These are phyloP conservation scores for Ophioceras dolichostomum DNA, from an alignment of 2,329 filamentous ascomycete genomes.

Conservation along the genomic window DNA sequence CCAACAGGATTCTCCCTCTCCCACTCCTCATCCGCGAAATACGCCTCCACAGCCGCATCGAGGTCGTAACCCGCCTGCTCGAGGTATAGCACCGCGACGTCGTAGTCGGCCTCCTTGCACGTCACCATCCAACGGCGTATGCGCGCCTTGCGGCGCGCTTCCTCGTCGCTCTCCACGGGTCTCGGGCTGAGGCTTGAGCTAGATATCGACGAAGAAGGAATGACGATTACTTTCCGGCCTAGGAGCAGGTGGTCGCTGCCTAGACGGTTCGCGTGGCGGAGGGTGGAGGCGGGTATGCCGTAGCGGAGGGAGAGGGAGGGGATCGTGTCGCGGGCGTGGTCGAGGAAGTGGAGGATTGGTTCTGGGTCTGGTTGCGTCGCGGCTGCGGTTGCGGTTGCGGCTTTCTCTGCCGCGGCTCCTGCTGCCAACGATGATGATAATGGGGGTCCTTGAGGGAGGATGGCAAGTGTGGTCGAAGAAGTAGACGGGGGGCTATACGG, in stretches of 20 bases:
- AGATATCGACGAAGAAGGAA: conserved; percentile 33
- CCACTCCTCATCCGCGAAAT: conserved; percentile 63
- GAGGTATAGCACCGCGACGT: conserved; percentile 63
- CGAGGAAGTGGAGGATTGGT: conserved; percentile 64
- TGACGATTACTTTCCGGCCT: conserved; percentile 56
- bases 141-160: conserved; percentile 57
- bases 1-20: conserved; percentile 54
- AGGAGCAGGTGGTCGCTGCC: conserved; percentile 55
- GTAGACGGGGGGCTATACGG: conserved; percentile 10
- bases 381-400: conserved; percentile 1
- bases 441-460: too few species aligned
- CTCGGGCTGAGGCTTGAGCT: conserved; percentile 42
- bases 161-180: conserved; percentile 63
- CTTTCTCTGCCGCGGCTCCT: background rate
- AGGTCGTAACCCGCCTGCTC: conserved; percentile 58
- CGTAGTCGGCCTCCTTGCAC: conserved; percentile 67
- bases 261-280: conserved; percentile 58
- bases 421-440: background rate
- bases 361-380: conserved; percentile 21
- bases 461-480: too few species aligned
- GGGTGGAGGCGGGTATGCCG: conserved; percentile 46
- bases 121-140: conserved; percentile 68
- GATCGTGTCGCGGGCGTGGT: conserved; percentile 56
- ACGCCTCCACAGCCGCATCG: conserved; percentile 49
- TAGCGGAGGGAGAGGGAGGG: conserved; percentile 60